Conservation (phyloP, 257 asterid species). For the Sherardia arvensis region DNA sequence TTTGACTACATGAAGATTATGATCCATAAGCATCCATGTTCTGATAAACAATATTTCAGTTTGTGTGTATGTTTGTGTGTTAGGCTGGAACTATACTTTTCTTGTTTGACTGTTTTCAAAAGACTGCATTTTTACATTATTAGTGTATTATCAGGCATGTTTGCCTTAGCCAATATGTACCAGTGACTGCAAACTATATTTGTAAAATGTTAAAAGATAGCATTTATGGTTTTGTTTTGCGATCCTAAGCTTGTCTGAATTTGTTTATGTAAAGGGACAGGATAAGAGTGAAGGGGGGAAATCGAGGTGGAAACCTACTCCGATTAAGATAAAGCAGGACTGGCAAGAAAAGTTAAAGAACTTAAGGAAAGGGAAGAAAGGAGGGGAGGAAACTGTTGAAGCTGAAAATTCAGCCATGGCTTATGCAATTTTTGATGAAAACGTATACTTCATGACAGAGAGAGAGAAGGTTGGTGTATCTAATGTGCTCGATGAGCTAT, state of each 20-base stretch:
- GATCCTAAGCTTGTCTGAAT: not conserved
- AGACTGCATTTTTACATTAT: too few species aligned
- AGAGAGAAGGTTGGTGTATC: slow-evolving; percentile 50
- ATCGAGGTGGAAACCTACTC: slow-evolving; percentile 47
- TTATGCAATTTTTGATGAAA: slow-evolving; percentile 73
- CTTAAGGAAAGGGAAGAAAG: slow-evolving; percentile 61
- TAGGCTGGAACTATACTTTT: not conserved
- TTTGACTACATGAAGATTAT: not conserved
- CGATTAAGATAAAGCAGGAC: slow-evolving; percentile 71
- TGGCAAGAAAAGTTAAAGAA: slow-evolving; percentile 81
- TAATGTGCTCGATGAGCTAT: slow-evolving; percentile 4
- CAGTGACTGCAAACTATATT: not conserved
- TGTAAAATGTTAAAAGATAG: not conserved
- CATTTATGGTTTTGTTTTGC: not conserved
- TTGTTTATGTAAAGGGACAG: slow-evolving; percentile 30
- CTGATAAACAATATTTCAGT: too few species aligned
- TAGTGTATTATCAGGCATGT: too few species aligned
- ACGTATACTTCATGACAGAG: slow-evolving; percentile 56
- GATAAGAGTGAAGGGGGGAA: slow-evolving; percentile 35
- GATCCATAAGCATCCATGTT: not conserved
- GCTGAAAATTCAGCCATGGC: slow-evolving; percentile 72
- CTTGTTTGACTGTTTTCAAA: not conserved
- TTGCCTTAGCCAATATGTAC: not conserved
- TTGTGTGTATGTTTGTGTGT: not conserved
- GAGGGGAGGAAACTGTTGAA: slow-evolving; percentile 49